phyloP scores from a whole-genome alignment of 768 basidiomycete genomes.

The Trametes punicea region DNA sequence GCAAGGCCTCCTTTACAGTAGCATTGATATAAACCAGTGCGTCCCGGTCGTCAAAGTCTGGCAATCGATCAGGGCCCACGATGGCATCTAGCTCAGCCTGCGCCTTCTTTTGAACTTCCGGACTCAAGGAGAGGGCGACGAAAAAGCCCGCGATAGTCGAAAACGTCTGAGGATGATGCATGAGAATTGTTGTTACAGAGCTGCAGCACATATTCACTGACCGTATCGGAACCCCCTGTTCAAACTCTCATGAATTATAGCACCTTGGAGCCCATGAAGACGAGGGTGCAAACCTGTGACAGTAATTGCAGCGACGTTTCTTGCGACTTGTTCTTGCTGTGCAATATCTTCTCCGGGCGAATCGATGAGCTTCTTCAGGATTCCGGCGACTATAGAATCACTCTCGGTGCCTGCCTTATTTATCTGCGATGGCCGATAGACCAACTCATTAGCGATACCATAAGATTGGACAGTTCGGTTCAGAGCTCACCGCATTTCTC shows the following conservation, averaged over 20 bases:
- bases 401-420: not conserved
- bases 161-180: not conserved
- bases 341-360: not conserved
- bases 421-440: not conserved
- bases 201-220: not conserved
- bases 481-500: too few species aligned
- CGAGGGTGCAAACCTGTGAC: not conserved
- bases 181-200: not conserved
- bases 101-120: conserved; percentile 4
- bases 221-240: conserved; percentile 5
- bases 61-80: conserved; percentile 9
- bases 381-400: not conserved
- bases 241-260: not conserved
- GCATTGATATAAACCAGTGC: conserved; percentile 11
- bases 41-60: conserved; percentile 4
- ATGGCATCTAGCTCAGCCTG: conserved; percentile 10
- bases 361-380: not conserved
- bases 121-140: conserved; percentile 6
- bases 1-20: conserved; percentile 8
- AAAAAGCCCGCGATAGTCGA: conserved; percentile 4
- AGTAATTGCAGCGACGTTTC: not conserved
- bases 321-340: not conserved
- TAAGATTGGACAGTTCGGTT: too few species aligned
- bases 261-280: too few species aligned
- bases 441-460: too few species aligned